A percentile compares a stretch with the other conserved stretches of the same genome.
These are phyloP conservation scores for Gossypium anomalum DNA, from an alignment of 345 rosid genomes.

Conservation along the genomic window DNA sequence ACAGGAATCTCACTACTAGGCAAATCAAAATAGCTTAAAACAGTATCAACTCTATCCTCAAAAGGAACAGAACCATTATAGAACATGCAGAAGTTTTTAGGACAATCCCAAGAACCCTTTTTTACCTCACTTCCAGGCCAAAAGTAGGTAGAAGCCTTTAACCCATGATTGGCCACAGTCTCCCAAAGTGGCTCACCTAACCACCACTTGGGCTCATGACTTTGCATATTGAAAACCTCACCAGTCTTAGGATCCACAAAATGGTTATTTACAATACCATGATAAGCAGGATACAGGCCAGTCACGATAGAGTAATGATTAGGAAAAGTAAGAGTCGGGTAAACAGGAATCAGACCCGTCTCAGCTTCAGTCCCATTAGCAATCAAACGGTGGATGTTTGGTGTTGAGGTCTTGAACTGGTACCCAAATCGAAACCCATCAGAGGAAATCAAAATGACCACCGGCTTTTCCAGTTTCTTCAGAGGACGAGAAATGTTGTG, in stretches of 20 bases:
- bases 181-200: constrained; percentile 95
- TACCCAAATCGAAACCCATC: constrained; percentile 96
- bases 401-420: constrained; percentile 71
- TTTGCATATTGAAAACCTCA: constrained; percentile 54
- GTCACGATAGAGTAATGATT: constrained; percentile 93
- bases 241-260: constrained; percentile 68
- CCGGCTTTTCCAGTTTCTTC: constrained; percentile 54
- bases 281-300: constrained; percentile 84
- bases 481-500: constrained; percentile 43
- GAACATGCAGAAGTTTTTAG: constrained; percentile 42
- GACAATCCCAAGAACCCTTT: constrained; percentile 88
- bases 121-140: constrained; percentile 99
- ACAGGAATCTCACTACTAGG: constrained; percentile 58
- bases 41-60: constrained; percentile 79
- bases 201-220: constrained; percentile 96
- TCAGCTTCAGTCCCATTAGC: constrained; percentile 88
- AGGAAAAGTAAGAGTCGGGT: constrained; percentile 88
- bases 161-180: constrained; percentile 75
- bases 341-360: constrained; percentile 80
- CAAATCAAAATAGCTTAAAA: constrained; percentile 72
- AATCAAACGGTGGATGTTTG: constrained; percentile 68
- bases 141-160: constrained; percentile 78
- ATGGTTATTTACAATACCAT: constrained; percentile 66
- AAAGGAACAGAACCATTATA: constrained; percentile 80
- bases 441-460: constrained; percentile 73